Evolutionary conservation across 345 rosid genomes (phyloP).

Genomic region (Melastoma malabathricum): DNA sequence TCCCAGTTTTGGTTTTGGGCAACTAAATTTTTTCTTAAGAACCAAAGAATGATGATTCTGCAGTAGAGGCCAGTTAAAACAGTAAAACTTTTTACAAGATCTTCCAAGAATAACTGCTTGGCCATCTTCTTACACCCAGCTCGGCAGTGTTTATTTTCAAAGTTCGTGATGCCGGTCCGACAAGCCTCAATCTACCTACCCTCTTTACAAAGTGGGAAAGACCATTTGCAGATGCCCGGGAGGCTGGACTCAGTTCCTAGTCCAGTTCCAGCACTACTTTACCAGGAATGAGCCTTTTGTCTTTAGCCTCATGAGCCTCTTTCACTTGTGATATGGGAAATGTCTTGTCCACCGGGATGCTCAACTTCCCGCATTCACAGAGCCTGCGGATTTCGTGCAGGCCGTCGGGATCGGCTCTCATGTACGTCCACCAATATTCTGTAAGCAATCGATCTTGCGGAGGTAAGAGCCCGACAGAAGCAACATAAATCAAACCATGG

Average conservation of each 20-base stretch:
- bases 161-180: too few relatives aligned
- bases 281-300: slow-evolving; percentile 48
- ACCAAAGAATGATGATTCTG: too few relatives aligned
- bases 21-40: too few relatives aligned
- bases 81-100: too few relatives aligned
- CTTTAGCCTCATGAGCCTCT: slow-evolving; percentile 89
- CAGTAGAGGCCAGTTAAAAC: too few relatives aligned
- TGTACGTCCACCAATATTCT: slow-evolving; percentile 81
- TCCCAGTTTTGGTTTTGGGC: too few relatives aligned
- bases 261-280: slow-evolving; percentile 80
- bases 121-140: too few relatives aligned
- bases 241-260: slow-evolving; percentile 8
- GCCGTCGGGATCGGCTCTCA: slow-evolving; percentile 94
- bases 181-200: too few relatives aligned
- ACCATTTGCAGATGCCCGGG: background rate
- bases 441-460: slow-evolving; percentile 7
- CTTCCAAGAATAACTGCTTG: too few relatives aligned
- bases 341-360: slow-evolving; percentile 70
- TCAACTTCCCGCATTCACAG: slow-evolving; percentile 63
- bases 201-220: background rate
- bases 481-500: background rate
- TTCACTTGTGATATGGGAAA: slow-evolving; percentile 57
- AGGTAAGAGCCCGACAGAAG: background rate
- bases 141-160: too few relatives aligned
- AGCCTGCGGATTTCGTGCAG: slow-evolving; percentile 55